Evolutionary conservation across 169 alveolate species (phyloP).

Genomic region (Cryptosporidium muris): DNA sequence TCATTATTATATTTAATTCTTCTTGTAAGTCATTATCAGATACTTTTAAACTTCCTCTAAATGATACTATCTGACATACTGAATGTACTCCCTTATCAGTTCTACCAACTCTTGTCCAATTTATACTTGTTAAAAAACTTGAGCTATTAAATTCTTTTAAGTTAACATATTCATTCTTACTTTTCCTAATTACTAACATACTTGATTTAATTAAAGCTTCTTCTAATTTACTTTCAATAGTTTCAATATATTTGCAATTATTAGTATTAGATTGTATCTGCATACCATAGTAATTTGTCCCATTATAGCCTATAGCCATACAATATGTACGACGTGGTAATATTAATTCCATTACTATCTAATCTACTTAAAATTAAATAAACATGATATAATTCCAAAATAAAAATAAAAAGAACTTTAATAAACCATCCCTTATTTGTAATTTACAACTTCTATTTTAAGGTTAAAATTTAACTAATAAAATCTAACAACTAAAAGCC

Average conservation of each 20-base stretch:
- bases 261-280: constrained; percentile 77
- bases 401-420: no score
- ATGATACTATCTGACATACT: constrained; percentile 61
- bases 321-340: constrained; percentile 73
- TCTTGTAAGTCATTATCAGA: not conserved
- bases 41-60: constrained; percentile 43
- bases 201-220: constrained; percentile 20
- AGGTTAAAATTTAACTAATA: not conserved
- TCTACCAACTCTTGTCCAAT: constrained; percentile 85
- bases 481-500: no score
- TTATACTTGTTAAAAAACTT: constrained; percentile 71
- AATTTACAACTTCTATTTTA: not conserved
- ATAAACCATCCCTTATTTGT: no score
- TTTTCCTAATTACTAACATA: constrained; percentile 2
- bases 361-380: not conserved
- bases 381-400: not conserved
- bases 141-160: not conserved
- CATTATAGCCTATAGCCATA: constrained; percentile 79
- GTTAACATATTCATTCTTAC: not conserved
- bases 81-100: constrained; percentile 87
- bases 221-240: constrained; percentile 54
- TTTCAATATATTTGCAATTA: constrained; percentile 37
- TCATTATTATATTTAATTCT: constrained; percentile 15
- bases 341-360: not conserved
- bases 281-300: constrained; percentile 82